These are phyloP conservation scores for Sarocladiaceae sp. DNA, from an alignment of 2,329 filamentous ascomycete species.

Conservation along the genomic window DNA sequence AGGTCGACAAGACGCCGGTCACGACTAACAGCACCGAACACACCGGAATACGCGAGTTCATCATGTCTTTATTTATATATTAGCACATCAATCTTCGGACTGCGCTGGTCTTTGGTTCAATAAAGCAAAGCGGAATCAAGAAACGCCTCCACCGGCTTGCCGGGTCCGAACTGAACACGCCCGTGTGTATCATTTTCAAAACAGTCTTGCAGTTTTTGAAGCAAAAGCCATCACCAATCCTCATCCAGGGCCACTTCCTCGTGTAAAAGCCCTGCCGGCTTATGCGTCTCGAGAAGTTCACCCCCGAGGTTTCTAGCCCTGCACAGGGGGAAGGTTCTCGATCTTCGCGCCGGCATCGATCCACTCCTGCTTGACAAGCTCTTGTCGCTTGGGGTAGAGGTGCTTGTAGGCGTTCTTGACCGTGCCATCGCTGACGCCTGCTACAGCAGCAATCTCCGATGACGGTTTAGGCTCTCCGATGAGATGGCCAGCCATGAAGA, in stretches of 20 bases:
- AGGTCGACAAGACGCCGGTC: too few relatives aligned
- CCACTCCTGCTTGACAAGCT: constrained; percentile 72
- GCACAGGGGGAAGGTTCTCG: constrained; percentile 27
- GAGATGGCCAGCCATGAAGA: constrained; percentile 91
- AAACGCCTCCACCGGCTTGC: neutral
- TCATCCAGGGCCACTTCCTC: too few relatives aligned
- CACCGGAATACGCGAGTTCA: too few relatives aligned
- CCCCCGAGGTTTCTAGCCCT: neutral
- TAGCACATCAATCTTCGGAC: neutral
- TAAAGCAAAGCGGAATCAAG: neutral
- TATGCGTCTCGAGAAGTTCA: neutral
- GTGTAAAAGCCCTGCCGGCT: neutral
- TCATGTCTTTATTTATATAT: neutral
- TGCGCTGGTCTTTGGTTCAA: neutral
- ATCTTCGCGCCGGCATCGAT: constrained; percentile 68
- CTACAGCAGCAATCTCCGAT: constrained; percentile 81
- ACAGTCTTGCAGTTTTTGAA: too few relatives aligned
- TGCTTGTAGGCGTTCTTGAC: constrained; percentile 95
- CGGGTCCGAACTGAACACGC: too few relatives aligned
- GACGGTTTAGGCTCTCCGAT: constrained; percentile 74
- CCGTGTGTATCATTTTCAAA: too few relatives aligned
- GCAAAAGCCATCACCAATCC: neutral
- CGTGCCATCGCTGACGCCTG: constrained; percentile 92
- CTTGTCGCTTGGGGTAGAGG: constrained; percentile 69
- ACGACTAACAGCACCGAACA: too few relatives aligned